Evolutionary conservation across 140 eudicot species (phyloP).

Genomic region (Oenanthe javanica): DNA sequence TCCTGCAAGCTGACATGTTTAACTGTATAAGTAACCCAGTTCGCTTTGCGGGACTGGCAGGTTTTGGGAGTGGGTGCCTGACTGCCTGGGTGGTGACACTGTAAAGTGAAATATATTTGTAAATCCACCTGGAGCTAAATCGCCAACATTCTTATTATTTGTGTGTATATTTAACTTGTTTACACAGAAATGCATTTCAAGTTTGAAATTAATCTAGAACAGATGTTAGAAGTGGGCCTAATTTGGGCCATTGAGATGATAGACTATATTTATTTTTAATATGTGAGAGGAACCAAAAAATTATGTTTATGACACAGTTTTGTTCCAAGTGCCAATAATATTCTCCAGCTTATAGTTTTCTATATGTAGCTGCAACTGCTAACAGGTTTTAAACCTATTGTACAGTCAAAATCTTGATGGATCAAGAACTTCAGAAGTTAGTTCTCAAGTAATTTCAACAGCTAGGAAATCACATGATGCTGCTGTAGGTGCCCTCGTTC

Average conservation of each 20-base stretch:
- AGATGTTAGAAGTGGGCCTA: background rate
- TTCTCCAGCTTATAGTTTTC: background rate
- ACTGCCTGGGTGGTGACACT: background rate
- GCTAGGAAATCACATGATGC: conserved; percentile 70
- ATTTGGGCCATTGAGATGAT: background rate
- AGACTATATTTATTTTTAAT: background rate
- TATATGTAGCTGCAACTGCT: background rate
- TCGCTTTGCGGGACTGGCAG: background rate
- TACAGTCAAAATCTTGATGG: conserved; percentile 53
- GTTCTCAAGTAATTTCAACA: conserved; percentile 28
- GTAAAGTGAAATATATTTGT: background rate
- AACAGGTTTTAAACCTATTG: background rate
- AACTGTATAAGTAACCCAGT: background rate
- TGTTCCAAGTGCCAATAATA: background rate
- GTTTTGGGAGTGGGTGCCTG: background rate
- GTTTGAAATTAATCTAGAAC: background rate
- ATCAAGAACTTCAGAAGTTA: conserved; percentile 36
- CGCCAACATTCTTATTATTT: background rate
- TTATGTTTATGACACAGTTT: background rate
- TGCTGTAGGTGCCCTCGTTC: conserved; percentile 92
- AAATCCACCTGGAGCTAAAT: background rate
- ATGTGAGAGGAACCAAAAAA: background rate
- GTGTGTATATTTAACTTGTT: background rate
- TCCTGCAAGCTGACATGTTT: background rate
- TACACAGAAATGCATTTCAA: background rate